Base-by-base conservation (phyloP, 148 eudicot species). In the Polygonum aviculare region DNA sequence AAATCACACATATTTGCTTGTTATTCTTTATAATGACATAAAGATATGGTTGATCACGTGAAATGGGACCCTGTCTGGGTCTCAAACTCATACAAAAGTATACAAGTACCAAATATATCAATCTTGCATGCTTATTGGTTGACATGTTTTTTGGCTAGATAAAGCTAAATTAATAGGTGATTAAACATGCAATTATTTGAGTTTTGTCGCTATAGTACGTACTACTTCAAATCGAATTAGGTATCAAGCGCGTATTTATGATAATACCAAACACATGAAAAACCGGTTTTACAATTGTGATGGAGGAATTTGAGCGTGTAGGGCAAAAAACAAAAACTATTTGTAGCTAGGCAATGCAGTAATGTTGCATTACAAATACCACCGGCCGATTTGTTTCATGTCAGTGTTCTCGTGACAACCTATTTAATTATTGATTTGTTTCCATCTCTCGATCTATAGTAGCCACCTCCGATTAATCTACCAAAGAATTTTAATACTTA, bases 21-120 rank as follows among this genome's bases (percentile, higher is more conserved):
- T 67, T 38, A 35, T 67, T 67, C 72, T 36, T 67, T 67, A 67
- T 36, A 67, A 67, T 67, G 72, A 45, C 72, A 67, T 16, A 67
- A 67, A 35, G 72, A 63, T 63, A 63, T 35, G 70, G 39, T n/a
- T 1, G 72, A 67, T 67, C 72, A 67, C 72, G 72, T 67, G 72
- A 67, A 67, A n/a, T 67, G 72, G 72, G 72, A 38, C 72, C 72
- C 72, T 36, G 72, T 67, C 72, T 67, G 72, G 72, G 72, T 67
- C 38, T 18, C 21, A 67, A 67, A 67, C 45, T 67, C 44, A 67
- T 35, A 67, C 9, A 35, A 67, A 15, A 36, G 5, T 35, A 67
- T 67, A 67, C 45, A 12, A 67, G 44, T 67, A 67, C 44, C 72
- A 36, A 15, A 26, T 26, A 26, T 22, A 9, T 31, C 69, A 26